phyloP scores from a whole-genome alignment of 306 rosid species.

The Cucurbita maxima region DNA sequence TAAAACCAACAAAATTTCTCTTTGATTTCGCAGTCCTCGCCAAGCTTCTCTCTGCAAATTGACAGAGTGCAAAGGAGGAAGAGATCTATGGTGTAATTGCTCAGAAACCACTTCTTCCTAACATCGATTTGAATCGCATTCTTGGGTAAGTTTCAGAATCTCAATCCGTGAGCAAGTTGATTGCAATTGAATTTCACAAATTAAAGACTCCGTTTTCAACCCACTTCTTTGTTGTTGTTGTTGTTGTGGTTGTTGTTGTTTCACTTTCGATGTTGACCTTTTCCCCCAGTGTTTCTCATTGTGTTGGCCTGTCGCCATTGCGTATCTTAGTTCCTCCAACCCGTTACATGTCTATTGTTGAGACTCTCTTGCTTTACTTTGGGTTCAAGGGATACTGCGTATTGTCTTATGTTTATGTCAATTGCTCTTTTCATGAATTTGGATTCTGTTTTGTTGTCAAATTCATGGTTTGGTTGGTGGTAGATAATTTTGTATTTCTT shows the following conservation, averaged over 20 bases:
- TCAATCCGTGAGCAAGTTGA: constrained; percentile 9
- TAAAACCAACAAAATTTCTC: background rate
- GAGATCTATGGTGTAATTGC: constrained; percentile 40
- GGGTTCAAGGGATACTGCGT: constrained; percentile 42
- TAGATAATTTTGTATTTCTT: constrained; percentile 4
- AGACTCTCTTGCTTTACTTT: constrained; percentile 38
- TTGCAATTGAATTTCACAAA: constrained; percentile 9
- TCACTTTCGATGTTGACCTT: constrained; percentile 31
- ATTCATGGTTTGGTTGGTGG: constrained; percentile 15
- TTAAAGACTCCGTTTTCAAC: constrained; percentile 14
- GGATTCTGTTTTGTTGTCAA: constrained; percentile 2
- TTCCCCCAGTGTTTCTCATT: background rate
- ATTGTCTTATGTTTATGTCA: constrained; percentile 14
- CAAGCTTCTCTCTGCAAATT: constrained; percentile 13
- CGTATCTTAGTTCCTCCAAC: constrained; percentile 36
- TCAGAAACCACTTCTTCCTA: constrained; percentile 5
- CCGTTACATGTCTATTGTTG: constrained; percentile 8
- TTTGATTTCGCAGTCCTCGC: constrained; percentile 22
- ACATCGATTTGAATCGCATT: constrained; percentile 20
- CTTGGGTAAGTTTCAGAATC: constrained; percentile 37
- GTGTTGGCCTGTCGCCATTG: constrained; percentile 48
- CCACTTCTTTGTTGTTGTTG: constrained; percentile 19
- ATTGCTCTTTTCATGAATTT: background rate
- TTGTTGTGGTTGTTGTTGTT: constrained; percentile 20
- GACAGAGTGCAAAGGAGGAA: constrained; percentile 9